Percentiles rank a stretch among this genome's conserved stretches.
These are phyloP conservation scores for Suillus weaverae DNA, from an alignment of 768 basidiomycete species.

Conservation along the genomic window DNA sequence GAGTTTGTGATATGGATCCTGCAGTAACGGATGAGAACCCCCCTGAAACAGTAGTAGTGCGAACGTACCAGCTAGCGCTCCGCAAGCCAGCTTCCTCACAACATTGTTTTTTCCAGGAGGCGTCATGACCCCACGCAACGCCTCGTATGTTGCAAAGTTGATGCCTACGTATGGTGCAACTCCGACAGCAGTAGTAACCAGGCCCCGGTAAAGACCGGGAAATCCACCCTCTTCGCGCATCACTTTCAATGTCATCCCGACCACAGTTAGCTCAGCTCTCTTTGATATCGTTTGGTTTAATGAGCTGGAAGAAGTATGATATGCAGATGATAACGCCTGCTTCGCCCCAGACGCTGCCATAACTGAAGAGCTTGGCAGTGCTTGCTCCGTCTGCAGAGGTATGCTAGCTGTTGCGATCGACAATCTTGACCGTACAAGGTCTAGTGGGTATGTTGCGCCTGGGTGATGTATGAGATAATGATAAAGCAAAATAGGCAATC, in stretches of 20 bases:
- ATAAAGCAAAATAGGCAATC: conserved; percentile 11
- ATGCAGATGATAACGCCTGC: conserved; percentile 32
- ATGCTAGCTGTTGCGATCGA: conserved; percentile 92
- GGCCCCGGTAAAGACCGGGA: conserved; percentile 81
- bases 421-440: conserved; percentile 88
- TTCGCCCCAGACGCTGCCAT: conserved; percentile 24
- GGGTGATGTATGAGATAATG: conserved; percentile 8
- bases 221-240: conserved; percentile 92
- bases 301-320: conserved; percentile 51
- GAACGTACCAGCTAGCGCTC: conserved; percentile 76
- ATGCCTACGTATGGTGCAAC: conserved; percentile 90
- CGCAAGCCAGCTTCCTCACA: conserved; percentile 74
- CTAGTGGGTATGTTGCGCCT: conserved; percentile 91
- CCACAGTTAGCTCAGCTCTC: conserved; percentile 63
- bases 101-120: conserved; percentile 77
- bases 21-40: conserved; percentile 15
- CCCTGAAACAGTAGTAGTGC: conserved; percentile 1
- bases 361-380: conserved; percentile 20
- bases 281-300: conserved; percentile 39
- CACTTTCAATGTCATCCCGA: conserved; percentile 90
- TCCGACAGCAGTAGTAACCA: conserved; percentile 81
- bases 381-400: conserved; percentile 33
- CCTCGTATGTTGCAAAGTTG: conserved; percentile 95
- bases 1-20: conserved; percentile 90
- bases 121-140: conserved; percentile 69